Evolutionary conservation across 2,329 filamentous ascomycete species (phyloP), one percentile per base, ranked within the genome.

Genomic region (Aspergillus flavus): DNA sequence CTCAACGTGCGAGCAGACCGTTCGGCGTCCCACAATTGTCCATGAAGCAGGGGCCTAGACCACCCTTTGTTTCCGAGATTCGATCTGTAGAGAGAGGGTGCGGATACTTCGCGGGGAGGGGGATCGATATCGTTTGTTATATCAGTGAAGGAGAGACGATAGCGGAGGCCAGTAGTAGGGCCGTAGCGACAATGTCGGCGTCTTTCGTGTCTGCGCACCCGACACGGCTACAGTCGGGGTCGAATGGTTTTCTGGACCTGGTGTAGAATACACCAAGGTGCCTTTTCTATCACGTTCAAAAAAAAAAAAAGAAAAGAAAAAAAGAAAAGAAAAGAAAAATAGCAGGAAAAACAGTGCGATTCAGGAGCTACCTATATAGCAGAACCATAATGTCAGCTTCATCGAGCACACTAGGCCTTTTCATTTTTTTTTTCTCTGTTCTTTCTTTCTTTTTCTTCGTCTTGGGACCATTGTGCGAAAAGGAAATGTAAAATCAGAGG

Each of bases 21-120:
- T 81, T 81, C 71, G 68, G 80, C 80, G 79, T 81, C 79, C 81
- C 80, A 82, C 79, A 80, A 76, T 75, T 75, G 72, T 77, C 78
- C 79, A 80, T 82, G 68, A 73, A 74, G 66, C 45, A 16, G 19
- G 57, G 63, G 63, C 62, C 66, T 66, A 59, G 57, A 62, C 66
- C 73, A 69, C 66, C 66, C 61, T 45, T 39, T 41, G 19, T 59
- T 39, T 32, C 28, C 26, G 53, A 23, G 34, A n/a, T 56, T 57
- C 19, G 32, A 62, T 26, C 56, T 26, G 32, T 30, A 50, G 11
- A 30, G 10, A 19, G 36, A 23, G 39, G 21, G 16, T 16, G 30
- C 14, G 23, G 28, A 34, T 14, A 26, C 21, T n/a, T 32, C 21
- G 26, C 39, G 30, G 34, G 32, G 30, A n/a, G 43, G 36, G 23